Conservation (phyloP, 2,329 filamentous ascomycete species). For the Aspergillus novoparasiticus region DNA sequence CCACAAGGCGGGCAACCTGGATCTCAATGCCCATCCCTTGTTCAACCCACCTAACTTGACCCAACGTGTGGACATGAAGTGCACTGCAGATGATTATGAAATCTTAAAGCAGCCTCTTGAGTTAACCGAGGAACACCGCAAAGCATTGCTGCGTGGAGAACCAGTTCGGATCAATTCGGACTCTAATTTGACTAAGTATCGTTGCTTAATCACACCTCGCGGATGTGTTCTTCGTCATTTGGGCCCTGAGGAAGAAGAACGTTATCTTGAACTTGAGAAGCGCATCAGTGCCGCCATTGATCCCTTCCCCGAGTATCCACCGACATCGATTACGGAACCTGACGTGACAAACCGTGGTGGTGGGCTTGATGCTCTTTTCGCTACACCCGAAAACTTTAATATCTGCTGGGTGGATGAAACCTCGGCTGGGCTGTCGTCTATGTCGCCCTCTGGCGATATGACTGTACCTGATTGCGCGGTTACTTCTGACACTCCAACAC, state of each 20-base stretch:
- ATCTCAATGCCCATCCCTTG: constrained; percentile 41
- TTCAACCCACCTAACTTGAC: constrained; percentile 45
- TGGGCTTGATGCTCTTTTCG: constrained; percentile 48
- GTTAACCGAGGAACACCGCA: constrained; percentile 47
- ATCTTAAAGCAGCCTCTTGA: constrained; percentile 41
- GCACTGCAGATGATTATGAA: constrained; percentile 43
- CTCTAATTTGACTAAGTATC: constrained; percentile 40
- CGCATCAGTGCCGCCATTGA: constrained; percentile 33
- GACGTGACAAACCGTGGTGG: constrained; percentile 49
- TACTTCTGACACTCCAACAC: constrained; percentile 23
- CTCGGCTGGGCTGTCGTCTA: constrained; percentile 28
- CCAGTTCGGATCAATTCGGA: constrained; percentile 42
- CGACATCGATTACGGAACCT: constrained; percentile 38
- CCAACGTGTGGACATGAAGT: constrained; percentile 48
- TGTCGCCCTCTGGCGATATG: constrained; percentile 25
- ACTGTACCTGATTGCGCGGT: constrained; percentile 28
- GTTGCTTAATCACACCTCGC: constrained; percentile 48
- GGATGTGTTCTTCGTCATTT: constrained; percentile 50
- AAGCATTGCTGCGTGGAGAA: constrained; percentile 44
- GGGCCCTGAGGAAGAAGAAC: constrained; percentile 48
- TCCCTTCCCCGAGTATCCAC: constrained; percentile 42
- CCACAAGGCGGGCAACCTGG: constrained; percentile 39
- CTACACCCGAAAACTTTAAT: constrained; percentile 48
- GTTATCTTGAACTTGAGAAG: constrained; percentile 49
- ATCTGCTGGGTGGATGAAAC: constrained; percentile 48